phyloP scores from a whole-genome alignment of 208 protist genomes.

The Trypanosoma lewisi region DNA sequence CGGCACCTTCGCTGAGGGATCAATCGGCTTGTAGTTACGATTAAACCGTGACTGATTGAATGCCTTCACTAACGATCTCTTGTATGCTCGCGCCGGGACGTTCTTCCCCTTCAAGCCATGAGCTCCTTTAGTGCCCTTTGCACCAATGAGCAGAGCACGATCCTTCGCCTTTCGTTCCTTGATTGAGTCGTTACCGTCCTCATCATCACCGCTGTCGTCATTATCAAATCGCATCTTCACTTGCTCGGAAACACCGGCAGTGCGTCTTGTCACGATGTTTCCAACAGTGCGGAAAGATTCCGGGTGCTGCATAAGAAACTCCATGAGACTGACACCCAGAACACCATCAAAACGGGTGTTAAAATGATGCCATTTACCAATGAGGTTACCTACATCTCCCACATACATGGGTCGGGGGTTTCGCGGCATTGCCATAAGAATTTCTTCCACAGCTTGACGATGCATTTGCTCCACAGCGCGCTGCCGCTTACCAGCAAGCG shows the following conservation, averaged over 20 bases:
- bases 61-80: constrained; percentile 55
- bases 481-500: constrained; percentile 48
- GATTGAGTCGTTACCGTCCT: constrained; percentile 34
- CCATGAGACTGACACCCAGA: constrained; percentile 67
- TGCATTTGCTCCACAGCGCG: constrained; percentile 45
- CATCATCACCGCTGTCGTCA: constrained; percentile 38
- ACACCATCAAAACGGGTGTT: constrained; percentile 76
- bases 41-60: constrained; percentile 80
- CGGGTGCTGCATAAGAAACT: constrained; percentile 68
- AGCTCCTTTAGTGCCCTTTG: constrained; percentile 6
- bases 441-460: constrained; percentile 62
- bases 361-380: constrained; percentile 85
- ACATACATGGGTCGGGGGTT: constrained; percentile 78
- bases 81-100: constrained; percentile 57
- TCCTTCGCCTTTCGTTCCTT: constrained; percentile 55
- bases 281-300: constrained; percentile 66
- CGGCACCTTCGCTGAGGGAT: constrained; percentile 72
- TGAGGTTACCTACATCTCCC: constrained; percentile 82
- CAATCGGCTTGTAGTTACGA: constrained; percentile 81
- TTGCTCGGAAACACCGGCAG: constrained; percentile 54
- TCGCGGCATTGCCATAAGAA: constrained; percentile 85
- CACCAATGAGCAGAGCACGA: constrained; percentile 66
- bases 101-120: constrained; percentile 28
- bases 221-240: constrained; percentile 77
- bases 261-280: constrained; percentile 68